Percentiles rank a stretch among this genome's conserved stretches.
These are phyloP conservation scores for Mimosa bimucronata DNA, from an alignment of 306 rosid species.

Conservation along the genomic window DNA sequence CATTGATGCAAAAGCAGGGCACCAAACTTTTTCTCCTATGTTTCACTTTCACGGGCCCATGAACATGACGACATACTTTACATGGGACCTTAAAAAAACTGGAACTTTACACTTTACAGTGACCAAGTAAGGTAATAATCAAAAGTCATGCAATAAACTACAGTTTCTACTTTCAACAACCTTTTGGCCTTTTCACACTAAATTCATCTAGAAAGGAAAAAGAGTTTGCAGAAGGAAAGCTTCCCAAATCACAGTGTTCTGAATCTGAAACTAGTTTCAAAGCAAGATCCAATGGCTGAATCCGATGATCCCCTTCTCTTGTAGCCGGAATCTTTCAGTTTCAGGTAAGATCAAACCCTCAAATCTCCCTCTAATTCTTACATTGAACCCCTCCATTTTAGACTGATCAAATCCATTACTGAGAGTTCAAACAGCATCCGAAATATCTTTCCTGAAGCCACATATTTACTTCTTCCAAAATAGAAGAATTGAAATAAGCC, in stretches of 20 bases:
- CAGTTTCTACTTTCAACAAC: background rate
- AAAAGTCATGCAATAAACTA: background rate
- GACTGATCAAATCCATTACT: conserved; percentile 25
- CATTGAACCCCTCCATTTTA: conserved; percentile 49
- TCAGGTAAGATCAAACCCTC: conserved; percentile 40
- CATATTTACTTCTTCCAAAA: conserved; percentile 71
- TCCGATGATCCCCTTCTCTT: conserved; percentile 42
- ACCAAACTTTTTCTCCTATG: background rate
- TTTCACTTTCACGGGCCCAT: background rate
- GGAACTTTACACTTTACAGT: background rate
- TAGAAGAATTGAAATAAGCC: conserved; percentile 83
- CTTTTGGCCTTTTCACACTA: background rate
- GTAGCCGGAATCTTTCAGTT: background rate
- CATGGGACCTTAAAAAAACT: background rate
- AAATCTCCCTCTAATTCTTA: conserved; percentile 48
- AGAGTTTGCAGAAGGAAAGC: background rate
- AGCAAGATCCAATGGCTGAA: background rate
- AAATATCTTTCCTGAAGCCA: conserved; percentile 62
- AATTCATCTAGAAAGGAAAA: background rate
- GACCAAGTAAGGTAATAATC: background rate
- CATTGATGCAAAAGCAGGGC: background rate
- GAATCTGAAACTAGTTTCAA: background rate
- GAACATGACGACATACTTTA: background rate
- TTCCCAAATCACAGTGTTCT: background rate
- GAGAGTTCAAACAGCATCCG: conserved; percentile 38